Evolutionary conservation across 2,329 filamentous ascomycete species (phyloP), one percentile per base, ranked within the genome.

Genomic region (Aureobasidium sp.): DNA sequence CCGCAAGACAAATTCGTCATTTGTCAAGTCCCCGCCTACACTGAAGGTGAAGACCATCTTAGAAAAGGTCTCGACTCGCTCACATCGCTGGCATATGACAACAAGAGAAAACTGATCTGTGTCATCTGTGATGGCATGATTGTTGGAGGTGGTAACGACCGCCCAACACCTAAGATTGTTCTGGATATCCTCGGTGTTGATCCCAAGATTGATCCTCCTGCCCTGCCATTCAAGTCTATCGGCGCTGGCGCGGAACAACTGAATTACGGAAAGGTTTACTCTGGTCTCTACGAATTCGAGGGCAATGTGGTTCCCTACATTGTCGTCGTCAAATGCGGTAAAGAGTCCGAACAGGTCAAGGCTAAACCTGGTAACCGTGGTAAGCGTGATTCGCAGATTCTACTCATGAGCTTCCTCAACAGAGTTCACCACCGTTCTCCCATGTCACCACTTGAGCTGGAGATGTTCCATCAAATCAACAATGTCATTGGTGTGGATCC

Each of bases 381-480:
- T 76, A 99, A 99, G 80, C 91, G 94, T 81, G 94, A 99, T 76
- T 96, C 93, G 37, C 94, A 99, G 76, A 91, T 99, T 70, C 77
- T 97, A 66, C 81, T 97, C 55, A 92, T 99, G 87, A 93, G 89
- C 77, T 99, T 99, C 84, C 84, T 99, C 69, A 99, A 99, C 78
- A 90, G 93, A 64, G 94, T 99, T 50, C 94, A 99, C 73, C 90
- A 97, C 75, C 89, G 92, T 65, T 81, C 89, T 1, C 88, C 93
- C 0, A 99, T 99, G 94, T 94, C 88, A 66, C 94, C 94, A 17
- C 85, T 99, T 13, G 94, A 99, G 74, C 80, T 99, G 50, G 94
- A 99, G 75, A 96, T 97, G 82, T 97, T 97, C 80, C 94, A 99
- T 72, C 94, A 99, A 74, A 91, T 99, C 79, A 96, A 97, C 82